Percentiles rank a stretch among this genome's conserved stretches.
phyloP scores from a whole-genome alignment of 140 eudicot species.

The Ambrosia hybrid region DNA sequence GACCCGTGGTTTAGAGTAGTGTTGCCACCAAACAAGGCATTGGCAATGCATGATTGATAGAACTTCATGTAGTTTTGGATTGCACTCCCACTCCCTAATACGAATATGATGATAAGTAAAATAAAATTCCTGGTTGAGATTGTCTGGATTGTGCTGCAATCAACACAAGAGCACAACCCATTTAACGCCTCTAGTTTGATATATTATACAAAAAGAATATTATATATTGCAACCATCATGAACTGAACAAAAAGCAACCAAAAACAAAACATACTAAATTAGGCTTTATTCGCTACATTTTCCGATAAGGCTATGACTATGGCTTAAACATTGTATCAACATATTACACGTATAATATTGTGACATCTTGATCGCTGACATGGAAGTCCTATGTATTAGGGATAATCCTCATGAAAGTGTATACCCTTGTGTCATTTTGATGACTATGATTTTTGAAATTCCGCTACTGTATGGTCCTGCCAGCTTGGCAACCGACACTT shows the following conservation, averaged over 20 bases:
- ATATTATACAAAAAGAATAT: background rate
- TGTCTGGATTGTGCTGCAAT: too few relatives aligned
- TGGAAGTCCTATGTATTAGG: background rate
- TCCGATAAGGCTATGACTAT: conserved; percentile 18
- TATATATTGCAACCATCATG: background rate
- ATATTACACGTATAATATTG: conserved; percentile 39
- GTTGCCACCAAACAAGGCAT: too few relatives aligned
- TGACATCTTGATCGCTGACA: conserved; percentile 16
- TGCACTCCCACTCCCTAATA: too few relatives aligned
- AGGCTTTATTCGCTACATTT: conserved; percentile 30
- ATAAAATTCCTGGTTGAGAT: background rate
- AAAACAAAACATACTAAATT: conserved; percentile 1
- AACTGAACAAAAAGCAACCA: background rate
- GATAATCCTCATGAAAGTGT: conserved; percentile 8
- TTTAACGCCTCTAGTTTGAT: background rate
- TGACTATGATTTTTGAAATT: conserved; percentile 16
- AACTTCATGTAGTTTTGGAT: too few relatives aligned
- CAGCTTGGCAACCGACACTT: background rate
- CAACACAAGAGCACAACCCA: background rate
- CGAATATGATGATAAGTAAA: background rate
- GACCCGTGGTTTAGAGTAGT: too few relatives aligned
- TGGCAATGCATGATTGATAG: too few relatives aligned
- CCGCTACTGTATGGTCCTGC: conserved; percentile 3
- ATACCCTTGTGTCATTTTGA: conserved; percentile 8
- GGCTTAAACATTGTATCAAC: conserved; percentile 2